A percentile compares a stretch with the other conserved stretches of the same genome.
phyloP scores from a whole-genome alignment of 192 early-diverging fungal species.

The Linnemannia hyalina region DNA sequence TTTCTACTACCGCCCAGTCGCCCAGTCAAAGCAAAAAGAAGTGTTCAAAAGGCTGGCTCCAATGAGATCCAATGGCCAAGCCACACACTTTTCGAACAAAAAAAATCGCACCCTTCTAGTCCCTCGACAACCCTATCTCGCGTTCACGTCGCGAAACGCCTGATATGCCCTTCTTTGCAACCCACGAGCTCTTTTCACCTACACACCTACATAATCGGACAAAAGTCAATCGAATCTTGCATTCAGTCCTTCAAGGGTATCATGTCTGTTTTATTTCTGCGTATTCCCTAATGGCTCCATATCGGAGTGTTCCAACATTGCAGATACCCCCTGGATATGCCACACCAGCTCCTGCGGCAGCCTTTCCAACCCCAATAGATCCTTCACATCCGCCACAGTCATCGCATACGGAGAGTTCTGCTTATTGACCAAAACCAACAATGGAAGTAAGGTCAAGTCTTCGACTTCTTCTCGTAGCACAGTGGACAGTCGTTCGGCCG shows the following conservation, averaged over 20 bases:
- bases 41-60: conserved; percentile 19
- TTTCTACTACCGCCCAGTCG: neutral
- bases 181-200: no score
- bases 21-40: neutral
- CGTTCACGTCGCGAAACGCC: neutral
- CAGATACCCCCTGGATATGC: neutral
- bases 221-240: no score
- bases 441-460: neutral
- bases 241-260: no score
- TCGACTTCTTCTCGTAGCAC: neutral
- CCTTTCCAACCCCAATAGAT: neutral
- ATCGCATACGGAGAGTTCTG: neutral
- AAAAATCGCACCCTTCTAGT: neutral
- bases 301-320: neutral
- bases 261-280: neutral
- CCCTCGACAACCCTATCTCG: neutral
- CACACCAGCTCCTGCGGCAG: neutral
- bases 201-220: no score
- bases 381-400: neutral
- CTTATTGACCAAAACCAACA: neutral
- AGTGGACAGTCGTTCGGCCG: neutral
- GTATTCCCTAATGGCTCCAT: neutral
- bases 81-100: neutral
- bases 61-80: conserved; percentile 38
- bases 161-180: no score